These are phyloP conservation scores for Dunaliella salina DNA, from an alignment of 163 green algal genomes.

Conservation along the genomic window DNA sequence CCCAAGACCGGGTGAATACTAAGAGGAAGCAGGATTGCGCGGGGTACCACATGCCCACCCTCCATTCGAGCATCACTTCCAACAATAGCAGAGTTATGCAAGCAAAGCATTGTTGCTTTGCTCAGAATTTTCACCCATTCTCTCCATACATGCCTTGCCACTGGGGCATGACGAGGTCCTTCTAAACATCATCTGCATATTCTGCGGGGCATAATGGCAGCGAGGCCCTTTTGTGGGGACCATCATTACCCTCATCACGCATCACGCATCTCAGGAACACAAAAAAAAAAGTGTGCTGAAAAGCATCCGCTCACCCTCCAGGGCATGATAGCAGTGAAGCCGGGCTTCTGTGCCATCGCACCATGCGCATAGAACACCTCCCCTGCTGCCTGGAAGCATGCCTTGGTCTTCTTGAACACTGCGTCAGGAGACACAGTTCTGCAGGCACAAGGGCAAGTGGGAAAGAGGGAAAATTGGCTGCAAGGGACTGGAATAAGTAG, in stretches of 20 bases:
- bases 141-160: too few species aligned
- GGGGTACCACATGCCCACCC: too few species aligned
- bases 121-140: too few species aligned
- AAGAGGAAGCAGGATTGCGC: too few species aligned
- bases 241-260: too few species aligned
- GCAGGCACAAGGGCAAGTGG: not conserved
- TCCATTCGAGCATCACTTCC: too few species aligned
- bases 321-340: constrained; percentile 79
- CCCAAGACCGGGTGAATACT: too few species aligned
- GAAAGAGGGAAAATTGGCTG: not conserved
- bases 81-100: too few species aligned
- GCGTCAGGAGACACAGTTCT: constrained; percentile 35
- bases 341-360: constrained; percentile 42
- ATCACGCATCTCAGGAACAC: too few species aligned
- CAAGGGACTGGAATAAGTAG: not conserved
- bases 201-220: constrained; percentile 74
- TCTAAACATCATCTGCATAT: constrained; percentile 14
- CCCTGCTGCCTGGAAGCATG: constrained; percentile 44
- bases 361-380: constrained; percentile 67
- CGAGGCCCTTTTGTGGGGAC: constrained; percentile 68
- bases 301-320: constrained; percentile 45
- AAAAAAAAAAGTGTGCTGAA: too few species aligned
- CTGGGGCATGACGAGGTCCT: too few species aligned
- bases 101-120: too few species aligned
- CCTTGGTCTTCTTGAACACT: constrained; percentile 54